Evolutionary conservation across 345 rosid genomes (phyloP), one percentile per base, ranked within the genome.

Genomic region (Odontarrhena argentea): DNA sequence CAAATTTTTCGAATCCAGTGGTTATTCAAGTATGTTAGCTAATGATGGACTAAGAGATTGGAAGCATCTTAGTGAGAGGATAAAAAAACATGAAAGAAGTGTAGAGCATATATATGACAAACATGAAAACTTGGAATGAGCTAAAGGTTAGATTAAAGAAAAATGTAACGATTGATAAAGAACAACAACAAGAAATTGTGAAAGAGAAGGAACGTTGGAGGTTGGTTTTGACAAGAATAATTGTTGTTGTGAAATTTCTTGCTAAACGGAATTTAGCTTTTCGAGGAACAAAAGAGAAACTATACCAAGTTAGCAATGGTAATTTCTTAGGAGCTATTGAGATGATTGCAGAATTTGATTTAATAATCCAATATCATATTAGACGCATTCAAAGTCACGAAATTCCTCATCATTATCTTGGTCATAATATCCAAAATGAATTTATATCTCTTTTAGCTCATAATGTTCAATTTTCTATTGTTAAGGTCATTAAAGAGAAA

Each of bases 381-480:
- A 15, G 65, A 46, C 15, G 11, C 30, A 61, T 46, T 14, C 26
- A 54, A 14, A 54, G 3, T 13, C 26, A 35, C 13, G 26, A 54
- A 25, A 54, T 54, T 13, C 60, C 28, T 58, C 36, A 58, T 12
- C 63, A 58, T 2, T 44, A 43, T 60, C 52, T 60, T 60, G 9
- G 13, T 13, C n/a, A n/a, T n/a, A n/a, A n/a, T n/a, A n/a, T n/a
- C n/a, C n/a, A n/a, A n/a, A n/a, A n/a, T n/a, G n/a, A 60, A 4
- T 10, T 60, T n/a, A 60, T 60, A 8, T 6, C 30, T 9, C 42
- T 44, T 40, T 36, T 58, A 2, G 24, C 63, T 12, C 1, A 25
- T n/a, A 58, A 41, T 22, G 46, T 56, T 22, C 18, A 9, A 5
- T 3, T 11, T 57, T 57, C 54, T 57, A 40, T 57, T 18, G 7